Base-by-base conservation (phyloP, 2,329 filamentous ascomycete species). In the Aureobasidium zeae region DNA sequence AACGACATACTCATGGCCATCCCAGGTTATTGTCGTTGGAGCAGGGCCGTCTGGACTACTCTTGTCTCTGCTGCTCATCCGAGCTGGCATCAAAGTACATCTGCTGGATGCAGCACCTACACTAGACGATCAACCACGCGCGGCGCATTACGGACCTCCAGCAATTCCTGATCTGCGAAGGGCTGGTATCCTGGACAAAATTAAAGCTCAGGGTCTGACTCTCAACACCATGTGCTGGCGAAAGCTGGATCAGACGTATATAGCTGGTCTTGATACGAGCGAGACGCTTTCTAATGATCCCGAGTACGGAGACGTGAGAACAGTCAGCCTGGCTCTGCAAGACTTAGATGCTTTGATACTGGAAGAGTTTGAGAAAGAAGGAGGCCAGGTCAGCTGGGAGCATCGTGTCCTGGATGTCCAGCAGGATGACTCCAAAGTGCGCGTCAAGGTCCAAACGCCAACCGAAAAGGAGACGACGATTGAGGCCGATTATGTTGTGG, bases 141-240 rank as follows among this genome's bases (percentile, higher is more conserved):
- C 65, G 44, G 65, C 65, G 48, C 63, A 65, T 3, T 65, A 68
- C 46, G 60, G 65, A 46, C 63, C 64, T 7, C 57, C 60, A 2
- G 59, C 64, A 1, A 63, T 65, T 28, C 60, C 62, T 0, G 59
- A 65, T 10, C 58, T 68, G 45, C 54, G 57, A 0, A 53, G 57
- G 15, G 59, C 62, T 7, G 63, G 58, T 2, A 48, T 67, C 2
- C 52, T 65, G 13, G 54, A 59, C 0, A 60, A 63, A 21, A 53
- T 67, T 38, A 49, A 53, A 5, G 17, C 29, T 15, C 16, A 48
- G 58, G 6, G 54, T 52, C 19, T 51, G 44, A 21, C 52, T 42
- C 28, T 53, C 47, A 30, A 55, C 46, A 43, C 54, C 12, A 55
- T 56, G 32, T 55, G 53, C 42, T 57, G 55, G 55, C 39, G 55